Conservation (phyloP, 257 asterid genomes). For the Ballota nigra region DNA sequence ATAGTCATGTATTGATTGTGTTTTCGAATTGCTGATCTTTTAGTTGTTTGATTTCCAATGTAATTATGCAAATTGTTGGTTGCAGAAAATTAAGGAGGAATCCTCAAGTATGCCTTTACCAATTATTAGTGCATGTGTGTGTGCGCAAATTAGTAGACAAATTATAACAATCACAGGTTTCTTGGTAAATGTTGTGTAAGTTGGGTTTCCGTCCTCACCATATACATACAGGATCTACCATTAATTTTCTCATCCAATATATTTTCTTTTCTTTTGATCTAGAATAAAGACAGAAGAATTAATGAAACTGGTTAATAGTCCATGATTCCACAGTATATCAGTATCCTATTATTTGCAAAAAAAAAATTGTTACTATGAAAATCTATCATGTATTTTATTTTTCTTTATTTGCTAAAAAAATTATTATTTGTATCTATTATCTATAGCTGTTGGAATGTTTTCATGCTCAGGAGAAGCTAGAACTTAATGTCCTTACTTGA, state of each 20-base stretch:
- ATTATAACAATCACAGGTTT: constrained; percentile 60
- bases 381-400: constrained; percentile 18
- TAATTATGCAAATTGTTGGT: no score
- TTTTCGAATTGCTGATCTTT: no score
- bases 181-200: constrained; percentile 62
- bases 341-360: constrained; percentile 65
- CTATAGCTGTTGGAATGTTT: constrained; percentile 2
- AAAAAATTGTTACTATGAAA: constrained; percentile 38
- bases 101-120: no score
- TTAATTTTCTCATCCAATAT: constrained; percentile 5
- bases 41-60: no score
- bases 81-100: no score
- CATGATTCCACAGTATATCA: constrained; percentile 63
- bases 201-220: constrained; percentile 7
- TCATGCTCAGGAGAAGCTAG: constrained; percentile 19
- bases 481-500: constrained; percentile 21
- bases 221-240: background rate
- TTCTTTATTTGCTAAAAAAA: constrained; percentile 17
- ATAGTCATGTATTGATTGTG: no score
- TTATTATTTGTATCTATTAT: background rate
- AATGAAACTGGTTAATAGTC: constrained; percentile 37
- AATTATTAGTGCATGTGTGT: no score
- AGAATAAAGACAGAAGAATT: constrained; percentile 62
- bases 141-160: no score
- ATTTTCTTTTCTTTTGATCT: constrained; percentile 26